Evolutionary conservation across 164 flowering plant species (phyloP).

Genomic region (Sextonia rubra): DNA sequence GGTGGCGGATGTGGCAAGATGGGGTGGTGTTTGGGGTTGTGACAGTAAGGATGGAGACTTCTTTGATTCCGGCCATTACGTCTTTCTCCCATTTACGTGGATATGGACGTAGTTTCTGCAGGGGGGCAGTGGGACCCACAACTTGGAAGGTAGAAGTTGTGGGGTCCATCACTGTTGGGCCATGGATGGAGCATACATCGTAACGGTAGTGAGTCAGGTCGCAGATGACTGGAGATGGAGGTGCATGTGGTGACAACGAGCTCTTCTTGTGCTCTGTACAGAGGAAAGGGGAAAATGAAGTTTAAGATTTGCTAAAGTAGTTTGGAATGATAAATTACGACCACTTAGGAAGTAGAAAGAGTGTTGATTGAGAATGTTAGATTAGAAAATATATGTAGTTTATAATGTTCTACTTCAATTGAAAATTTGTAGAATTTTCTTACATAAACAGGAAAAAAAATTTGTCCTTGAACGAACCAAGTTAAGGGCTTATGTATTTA

Average conservation of each 20-base stretch:
- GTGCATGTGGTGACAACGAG: neutral
- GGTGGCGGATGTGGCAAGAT: constrained; percentile 28
- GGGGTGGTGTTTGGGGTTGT: constrained; percentile 1
- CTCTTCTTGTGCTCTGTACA: neutral
- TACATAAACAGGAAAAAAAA: too few species aligned
- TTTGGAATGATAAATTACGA: too few species aligned
- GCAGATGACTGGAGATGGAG: constrained; percentile 16
- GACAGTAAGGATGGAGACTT: constrained; percentile 28
- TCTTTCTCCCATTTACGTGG: constrained; percentile 46
- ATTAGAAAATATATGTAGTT: too few species aligned
- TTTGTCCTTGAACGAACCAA: too few species aligned
- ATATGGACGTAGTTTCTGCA: constrained; percentile 39
- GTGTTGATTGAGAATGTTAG: too few species aligned
- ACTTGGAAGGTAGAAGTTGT: constrained; percentile 15
- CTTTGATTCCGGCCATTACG: constrained; percentile 33
- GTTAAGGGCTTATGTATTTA: too few species aligned
- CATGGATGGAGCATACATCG: constrained; percentile 45
- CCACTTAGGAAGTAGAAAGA: too few species aligned
- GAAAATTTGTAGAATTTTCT: too few species aligned
- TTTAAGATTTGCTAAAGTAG: too few species aligned
- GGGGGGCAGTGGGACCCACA: neutral
- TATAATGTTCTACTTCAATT: too few species aligned
- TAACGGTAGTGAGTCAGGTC: constrained; percentile 31
- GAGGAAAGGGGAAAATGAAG: too few species aligned
- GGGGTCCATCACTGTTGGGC: constrained; percentile 36